Evolutionary conservation across 2,329 filamentous ascomycete species (phyloP).

Genomic region (Zelopaecilomyces penicillatus): DNA sequence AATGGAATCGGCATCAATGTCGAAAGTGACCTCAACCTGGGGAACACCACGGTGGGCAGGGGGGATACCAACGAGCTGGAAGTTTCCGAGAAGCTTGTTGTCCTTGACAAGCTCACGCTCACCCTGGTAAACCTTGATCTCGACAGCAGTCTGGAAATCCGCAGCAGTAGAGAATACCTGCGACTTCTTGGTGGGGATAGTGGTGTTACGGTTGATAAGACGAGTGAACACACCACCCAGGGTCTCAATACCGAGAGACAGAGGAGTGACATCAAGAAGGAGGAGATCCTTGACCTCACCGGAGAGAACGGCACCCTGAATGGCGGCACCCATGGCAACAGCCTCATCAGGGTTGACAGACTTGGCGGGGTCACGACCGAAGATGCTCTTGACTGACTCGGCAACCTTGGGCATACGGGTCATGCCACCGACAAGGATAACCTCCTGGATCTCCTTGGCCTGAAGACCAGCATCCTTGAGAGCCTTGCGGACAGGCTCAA

Average conservation of each 20-base stretch:
- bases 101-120: conserved; percentile 98
- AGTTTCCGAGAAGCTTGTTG: conserved; percentile 98
- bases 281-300: conserved; percentile 96
- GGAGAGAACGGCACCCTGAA: conserved; percentile 92
- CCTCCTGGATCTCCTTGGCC: conserved; percentile 92
- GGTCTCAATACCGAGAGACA: conserved; percentile 97
- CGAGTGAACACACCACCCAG: conserved; percentile 96
- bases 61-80: conserved; percentile 96
- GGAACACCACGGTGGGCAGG: conserved; percentile 94
- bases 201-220: conserved; percentile 98
- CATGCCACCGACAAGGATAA: conserved; percentile 98
- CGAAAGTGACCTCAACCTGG: conserved; percentile 96
- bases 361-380: conserved; percentile 93
- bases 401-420: conserved; percentile 98
- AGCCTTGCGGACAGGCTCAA: conserved; percentile 92
- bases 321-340: conserved; percentile 93
- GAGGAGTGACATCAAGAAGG: conserved; percentile 88
- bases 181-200: conserved; percentile 98
- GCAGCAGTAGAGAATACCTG: conserved; percentile 96
- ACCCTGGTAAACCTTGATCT: conserved; percentile 99
- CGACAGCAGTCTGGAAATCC: conserved; percentile 96
- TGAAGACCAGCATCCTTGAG: conserved; percentile 89
- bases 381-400: conserved; percentile 93
- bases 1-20: conserved; percentile 96
- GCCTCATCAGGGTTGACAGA: conserved; percentile 98